A percentile compares a stretch with the other conserved stretches of the same genome.
These are phyloP conservation scores for Pisolithus marmoratus DNA, from an alignment of 768 basidiomycete genomes.

Conservation along the genomic window DNA sequence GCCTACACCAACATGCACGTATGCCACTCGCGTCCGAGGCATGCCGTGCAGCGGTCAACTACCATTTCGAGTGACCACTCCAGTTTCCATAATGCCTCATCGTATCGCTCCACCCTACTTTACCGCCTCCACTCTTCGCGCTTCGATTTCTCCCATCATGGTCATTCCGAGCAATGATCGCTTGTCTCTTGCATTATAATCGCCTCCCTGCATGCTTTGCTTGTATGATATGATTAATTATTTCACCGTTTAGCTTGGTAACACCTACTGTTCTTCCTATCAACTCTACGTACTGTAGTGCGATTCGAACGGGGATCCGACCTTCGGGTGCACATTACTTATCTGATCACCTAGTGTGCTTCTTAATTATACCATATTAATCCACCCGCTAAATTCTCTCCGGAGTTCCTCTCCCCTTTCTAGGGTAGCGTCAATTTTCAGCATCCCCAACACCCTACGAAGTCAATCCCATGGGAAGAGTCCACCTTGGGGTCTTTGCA, in stretches of 20 bases:
- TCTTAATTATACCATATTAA: slow-evolving; percentile 34
- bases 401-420: background rate
- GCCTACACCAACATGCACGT: slow-evolving; percentile 56
- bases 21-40: slow-evolving; percentile 56
- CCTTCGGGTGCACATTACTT: slow-evolving; percentile 19
- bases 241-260: slow-evolving; percentile 21
- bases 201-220: slow-evolving; percentile 24
- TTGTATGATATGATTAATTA: slow-evolving; percentile 12
- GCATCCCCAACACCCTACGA: background rate
- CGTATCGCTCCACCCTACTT: no score
- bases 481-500: no score
- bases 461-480: no score
- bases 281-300: slow-evolving; percentile 1
- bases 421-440: background rate
- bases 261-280: slow-evolving; percentile 14
- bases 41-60: slow-evolving; percentile 68
- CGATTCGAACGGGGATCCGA: slow-evolving; percentile 10
- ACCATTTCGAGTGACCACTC: slow-evolving; percentile 52
- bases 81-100: no score
- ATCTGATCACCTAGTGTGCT: slow-evolving; percentile 17
- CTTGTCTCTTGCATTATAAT: slow-evolving; percentile 9
- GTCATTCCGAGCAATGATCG: slow-evolving; percentile 9
- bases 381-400: background rate
- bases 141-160: background rate
- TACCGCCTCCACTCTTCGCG: background rate